Base-by-base conservation (phyloP, 2,329 filamentous ascomycete species). In the Monilinia vaccinii-corymbosi region DNA sequence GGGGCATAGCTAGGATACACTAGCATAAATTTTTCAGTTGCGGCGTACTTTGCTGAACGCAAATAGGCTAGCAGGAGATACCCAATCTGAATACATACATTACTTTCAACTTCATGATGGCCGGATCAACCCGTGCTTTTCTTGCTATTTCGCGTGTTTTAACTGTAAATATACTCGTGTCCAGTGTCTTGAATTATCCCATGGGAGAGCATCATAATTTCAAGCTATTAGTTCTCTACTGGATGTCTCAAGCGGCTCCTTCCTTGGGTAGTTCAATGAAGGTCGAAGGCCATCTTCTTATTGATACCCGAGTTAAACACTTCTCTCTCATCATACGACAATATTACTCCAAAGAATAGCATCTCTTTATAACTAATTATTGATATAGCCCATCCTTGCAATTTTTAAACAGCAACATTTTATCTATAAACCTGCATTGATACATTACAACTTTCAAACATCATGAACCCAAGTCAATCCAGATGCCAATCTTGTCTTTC, bases 21-120 rank as follows among this genome's bases (percentile, higher is more conserved):
- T 53, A 31, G 51, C 51, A 53, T 21, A 44, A 44, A 44, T 44
- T 44, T 44, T 53, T 42, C 51, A 53, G 51, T 42, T 53, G 38
- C 51, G 13, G 51, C 38, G 25, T 32, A 32, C n/a, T 44, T 53
- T 53, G 38, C 38, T 53, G 28, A 42, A 21, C 8, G 51, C 51
- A 53, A 44, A 53, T 23, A 44, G 38, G 51, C 51, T 53, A 53
- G 51, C 51, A 53, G 51, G 38, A 38, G 51, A 53, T 53, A 53
- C 51, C 51, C 51, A 53, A 44, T 44, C 38, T 53, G 36, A 53
- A 53, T 53, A 53, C 25, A 53, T 44, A 53, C 25, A 53, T 53
- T 36, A 49, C 31, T 34, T 49, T 36, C n/a, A 49, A 49, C 11
- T 49, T 49, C 9, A 23, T 49, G 18, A 14, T 49, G 47, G 31